Evolutionary conservation across 148 eudicot species (phyloP).

Genomic region (Fallopia convolvulus): DNA sequence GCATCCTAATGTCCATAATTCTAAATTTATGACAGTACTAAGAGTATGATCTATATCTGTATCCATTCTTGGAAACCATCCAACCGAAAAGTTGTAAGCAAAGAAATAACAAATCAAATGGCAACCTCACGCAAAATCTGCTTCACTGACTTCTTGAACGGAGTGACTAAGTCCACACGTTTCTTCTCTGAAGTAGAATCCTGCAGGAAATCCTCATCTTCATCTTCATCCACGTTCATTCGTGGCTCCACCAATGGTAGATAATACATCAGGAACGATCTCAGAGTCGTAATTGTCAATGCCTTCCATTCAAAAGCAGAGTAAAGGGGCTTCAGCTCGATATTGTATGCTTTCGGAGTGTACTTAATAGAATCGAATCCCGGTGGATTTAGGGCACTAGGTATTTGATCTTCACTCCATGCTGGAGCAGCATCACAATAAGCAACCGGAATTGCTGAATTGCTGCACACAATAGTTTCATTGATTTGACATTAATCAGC

Average conservation of each 20-base stretch:
- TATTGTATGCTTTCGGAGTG: slow-evolving; percentile 48
- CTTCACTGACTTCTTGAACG: slow-evolving; percentile 70
- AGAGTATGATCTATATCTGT: not conserved
- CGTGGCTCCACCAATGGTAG: slow-evolving; percentile 81
- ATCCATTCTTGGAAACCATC: not conserved
- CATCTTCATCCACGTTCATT: slow-evolving; percentile 45
- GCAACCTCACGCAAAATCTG: slow-evolving; percentile 80
- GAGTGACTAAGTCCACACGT: slow-evolving; percentile 61
- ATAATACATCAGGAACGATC: slow-evolving; percentile 74
- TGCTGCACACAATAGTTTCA: slow-evolving; percentile 28
- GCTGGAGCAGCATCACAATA: slow-evolving; percentile 71
- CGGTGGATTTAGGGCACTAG: slow-evolving; percentile 20
- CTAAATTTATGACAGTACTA: not conserved
- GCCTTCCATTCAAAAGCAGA: slow-evolving; percentile 76
- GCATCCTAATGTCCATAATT: not conserved
- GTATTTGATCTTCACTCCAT: slow-evolving; percentile 42
- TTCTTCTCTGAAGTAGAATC: slow-evolving; percentile 29
- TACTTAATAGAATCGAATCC: slow-evolving; percentile 25
- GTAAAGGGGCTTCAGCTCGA: slow-evolving; percentile 61
- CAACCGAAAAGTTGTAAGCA: not conserved
- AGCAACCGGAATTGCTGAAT: slow-evolving; percentile 42
- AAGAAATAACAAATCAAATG: not conserved
- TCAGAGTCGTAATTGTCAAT: slow-evolving; percentile 56
- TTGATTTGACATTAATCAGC: not conserved
- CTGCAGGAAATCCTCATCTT: slow-evolving; percentile 67